Evolutionary conservation across 768 basidiomycete species (phyloP).

Genomic region (Lentinula lateritia): DNA sequence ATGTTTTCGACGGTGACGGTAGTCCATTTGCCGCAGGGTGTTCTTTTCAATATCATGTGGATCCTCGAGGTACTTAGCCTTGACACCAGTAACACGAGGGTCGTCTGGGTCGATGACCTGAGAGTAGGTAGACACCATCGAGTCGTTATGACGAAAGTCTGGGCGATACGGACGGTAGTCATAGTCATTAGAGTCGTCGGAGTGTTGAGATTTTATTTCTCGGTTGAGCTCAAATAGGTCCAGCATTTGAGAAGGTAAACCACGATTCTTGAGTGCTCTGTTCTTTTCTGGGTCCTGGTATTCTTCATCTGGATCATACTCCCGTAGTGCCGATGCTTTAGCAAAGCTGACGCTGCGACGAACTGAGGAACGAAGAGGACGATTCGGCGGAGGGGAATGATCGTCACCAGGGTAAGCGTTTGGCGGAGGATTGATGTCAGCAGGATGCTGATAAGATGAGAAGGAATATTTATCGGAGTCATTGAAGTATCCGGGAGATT

Average conservation of each 20-base stretch:
- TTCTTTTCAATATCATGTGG: constrained; percentile 59
- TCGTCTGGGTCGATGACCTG: constrained; percentile 68
- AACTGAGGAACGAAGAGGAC: constrained; percentile 19
- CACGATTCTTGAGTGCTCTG: constrained; percentile 33
- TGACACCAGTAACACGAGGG: constrained; percentile 58
- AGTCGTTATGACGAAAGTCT: constrained; percentile 33
- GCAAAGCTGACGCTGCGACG: constrained; percentile 37
- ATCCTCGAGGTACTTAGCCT: constrained; percentile 46
- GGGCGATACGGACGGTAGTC: constrained; percentile 19
- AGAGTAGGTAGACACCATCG: constrained; percentile 41
- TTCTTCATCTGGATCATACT: constrained; percentile 19
- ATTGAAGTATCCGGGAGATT: not conserved
- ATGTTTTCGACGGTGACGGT: constrained; percentile 61
- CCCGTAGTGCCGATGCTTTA: constrained; percentile 18
- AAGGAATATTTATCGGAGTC: constrained; percentile 32
- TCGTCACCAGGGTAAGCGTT: constrained; percentile 28
- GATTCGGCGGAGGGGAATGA: constrained; percentile 9
- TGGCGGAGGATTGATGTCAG: constrained; percentile 52
- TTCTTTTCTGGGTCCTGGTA: constrained; percentile 20
- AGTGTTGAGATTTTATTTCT: constrained; percentile 8
- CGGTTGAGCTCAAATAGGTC: constrained; percentile 42
- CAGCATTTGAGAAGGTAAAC: constrained; percentile 45
- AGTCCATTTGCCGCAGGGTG: constrained; percentile 58
- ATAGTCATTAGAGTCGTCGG: constrained; percentile 1
- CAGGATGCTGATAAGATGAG: constrained; percentile 56